Percentiles rank a stretch among this genome's conserved stretches.
These are phyloP conservation scores for Suillus luteus DNA, from an alignment of 768 basidiomycete genomes.

Conservation along the genomic window DNA sequence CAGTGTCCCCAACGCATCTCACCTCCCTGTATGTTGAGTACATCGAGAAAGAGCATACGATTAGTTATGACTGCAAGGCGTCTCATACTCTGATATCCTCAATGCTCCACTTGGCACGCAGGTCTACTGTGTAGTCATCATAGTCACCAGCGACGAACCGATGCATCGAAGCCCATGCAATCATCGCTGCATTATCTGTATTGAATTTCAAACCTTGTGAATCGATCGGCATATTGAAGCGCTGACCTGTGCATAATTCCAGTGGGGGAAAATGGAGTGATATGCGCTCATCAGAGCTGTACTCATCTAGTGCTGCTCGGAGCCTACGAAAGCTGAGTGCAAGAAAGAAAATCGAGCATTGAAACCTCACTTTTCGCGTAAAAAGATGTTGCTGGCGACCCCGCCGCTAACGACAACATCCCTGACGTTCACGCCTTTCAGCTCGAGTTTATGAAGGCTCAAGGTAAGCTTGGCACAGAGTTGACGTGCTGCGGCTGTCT, in stretches of 20 bases:
- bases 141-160: slow-evolving; percentile 66
- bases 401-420: slow-evolving; percentile 88
- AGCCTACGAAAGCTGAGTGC: slow-evolving; percentile 32
- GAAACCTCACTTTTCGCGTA: slow-evolving; percentile 60
- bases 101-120: slow-evolving; percentile 78
- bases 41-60: background rate
- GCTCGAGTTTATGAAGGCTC: slow-evolving; percentile 40
- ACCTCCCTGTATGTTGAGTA: background rate
- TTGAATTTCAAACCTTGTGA: background rate
- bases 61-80: background rate
- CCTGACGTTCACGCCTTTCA: slow-evolving; percentile 47
- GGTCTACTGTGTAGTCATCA: slow-evolving; percentile 61
- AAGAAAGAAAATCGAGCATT: background rate
- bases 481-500: slow-evolving; percentile 68
- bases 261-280: slow-evolving; percentile 73
- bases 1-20: too few species aligned
- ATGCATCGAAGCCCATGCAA: slow-evolving; percentile 88
- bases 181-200: slow-evolving; percentile 95
- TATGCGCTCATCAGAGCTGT: slow-evolving; percentile 37
- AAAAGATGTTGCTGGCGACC: slow-evolving; percentile 81
- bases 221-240: background rate
- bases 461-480: slow-evolving; percentile 68
- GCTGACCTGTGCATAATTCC: slow-evolving; percentile 71
- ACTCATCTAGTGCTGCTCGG: slow-evolving; percentile 28
- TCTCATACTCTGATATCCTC: slow-evolving; percentile 35